These are phyloP conservation scores for Globisporangium splendens DNA, from an alignment of 352 stramenopile species.

Conservation along the genomic window DNA sequence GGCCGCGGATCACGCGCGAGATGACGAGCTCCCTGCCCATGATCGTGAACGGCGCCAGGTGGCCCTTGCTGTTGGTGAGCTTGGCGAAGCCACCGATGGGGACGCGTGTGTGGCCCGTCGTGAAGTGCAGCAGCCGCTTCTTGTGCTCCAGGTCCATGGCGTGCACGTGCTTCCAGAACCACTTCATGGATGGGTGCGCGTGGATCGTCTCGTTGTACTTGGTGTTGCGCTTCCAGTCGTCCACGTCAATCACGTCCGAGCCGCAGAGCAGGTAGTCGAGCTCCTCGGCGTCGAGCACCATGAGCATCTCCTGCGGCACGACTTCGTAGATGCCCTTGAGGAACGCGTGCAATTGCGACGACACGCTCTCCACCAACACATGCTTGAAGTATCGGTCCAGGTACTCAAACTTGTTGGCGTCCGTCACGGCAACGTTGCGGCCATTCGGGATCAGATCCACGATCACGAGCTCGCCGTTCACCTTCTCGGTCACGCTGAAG, in stretches of 20 bases:
- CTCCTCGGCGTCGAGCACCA: neutral
- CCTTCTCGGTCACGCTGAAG: conserved; percentile 39
- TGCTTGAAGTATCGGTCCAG: too few relatives aligned
- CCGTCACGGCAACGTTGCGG: conserved; percentile 84
- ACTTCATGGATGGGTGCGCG: conserved; percentile 2
- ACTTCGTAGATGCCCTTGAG: too few relatives aligned
- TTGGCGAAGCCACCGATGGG: conserved; percentile 17
- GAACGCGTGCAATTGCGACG: too few relatives aligned
- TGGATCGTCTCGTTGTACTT: conserved; percentile 5
- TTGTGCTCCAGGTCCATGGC: conserved; percentile 19
- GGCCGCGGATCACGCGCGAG: conserved; percentile 1
- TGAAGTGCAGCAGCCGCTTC: conserved; percentile 23
- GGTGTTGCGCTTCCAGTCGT: conserved; percentile 85
- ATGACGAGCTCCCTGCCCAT: neutral
- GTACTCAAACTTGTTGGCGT: conserved; percentile 93
- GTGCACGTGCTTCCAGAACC: conserved; percentile 44
- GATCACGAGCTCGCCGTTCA: conserved; percentile 15
- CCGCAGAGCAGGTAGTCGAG: too few relatives aligned
- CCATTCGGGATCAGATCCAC: conserved; percentile 56
- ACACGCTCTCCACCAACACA: too few relatives aligned
- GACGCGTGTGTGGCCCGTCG: conserved; percentile 24
- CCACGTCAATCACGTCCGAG: conserved; percentile 25
- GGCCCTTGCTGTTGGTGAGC: too few relatives aligned
- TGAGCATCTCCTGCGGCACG: too few relatives aligned
- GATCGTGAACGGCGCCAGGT: too few relatives aligned